Conservation (phyloP, 2,329 filamentous ascomycete genomes). For the Davidsoniella eucalypti region DNA sequence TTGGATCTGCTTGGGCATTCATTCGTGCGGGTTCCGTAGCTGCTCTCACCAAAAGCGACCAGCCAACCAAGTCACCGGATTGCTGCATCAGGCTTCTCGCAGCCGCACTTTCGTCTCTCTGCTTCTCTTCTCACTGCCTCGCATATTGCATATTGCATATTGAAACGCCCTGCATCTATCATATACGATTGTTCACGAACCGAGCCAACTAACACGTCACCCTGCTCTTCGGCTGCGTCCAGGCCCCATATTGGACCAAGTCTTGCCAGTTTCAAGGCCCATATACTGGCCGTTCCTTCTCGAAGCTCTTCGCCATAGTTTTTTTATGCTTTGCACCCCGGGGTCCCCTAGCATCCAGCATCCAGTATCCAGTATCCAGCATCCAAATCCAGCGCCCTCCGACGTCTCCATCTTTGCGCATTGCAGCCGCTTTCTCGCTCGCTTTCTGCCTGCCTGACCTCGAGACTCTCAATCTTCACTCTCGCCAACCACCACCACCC, state of each 20-base stretch:
- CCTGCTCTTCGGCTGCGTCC: constrained; percentile 10
- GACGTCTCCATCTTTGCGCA: neutral
- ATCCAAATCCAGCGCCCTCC: neutral
- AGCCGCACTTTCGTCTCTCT: too few relatives aligned
- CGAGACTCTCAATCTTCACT: neutral
- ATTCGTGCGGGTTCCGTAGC: too few relatives aligned
- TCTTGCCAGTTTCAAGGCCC: neutral
- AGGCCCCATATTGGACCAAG: constrained; percentile 9
- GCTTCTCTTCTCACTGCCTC: neutral
- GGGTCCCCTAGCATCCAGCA: neutral
- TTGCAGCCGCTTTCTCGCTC: neutral
- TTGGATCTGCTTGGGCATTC: too few relatives aligned
- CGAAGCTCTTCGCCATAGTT: too few relatives aligned
- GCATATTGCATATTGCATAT: constrained; percentile 1
- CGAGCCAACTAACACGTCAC: constrained; percentile 13
- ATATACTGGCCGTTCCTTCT: too few relatives aligned
- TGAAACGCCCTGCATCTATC: constrained; percentile 9
- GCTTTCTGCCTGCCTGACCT: neutral
- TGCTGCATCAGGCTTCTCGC: too few relatives aligned
- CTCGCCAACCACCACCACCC: neutral
- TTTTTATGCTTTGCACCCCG: neutral
- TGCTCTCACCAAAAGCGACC: too few relatives aligned
- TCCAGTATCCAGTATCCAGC: neutral
- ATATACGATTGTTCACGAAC: constrained; percentile 10
- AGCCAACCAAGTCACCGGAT: too few relatives aligned